Base-by-base conservation (phyloP, 2,329 filamentous ascomycete species). In the Dactylonectria estremocensis region DNA sequence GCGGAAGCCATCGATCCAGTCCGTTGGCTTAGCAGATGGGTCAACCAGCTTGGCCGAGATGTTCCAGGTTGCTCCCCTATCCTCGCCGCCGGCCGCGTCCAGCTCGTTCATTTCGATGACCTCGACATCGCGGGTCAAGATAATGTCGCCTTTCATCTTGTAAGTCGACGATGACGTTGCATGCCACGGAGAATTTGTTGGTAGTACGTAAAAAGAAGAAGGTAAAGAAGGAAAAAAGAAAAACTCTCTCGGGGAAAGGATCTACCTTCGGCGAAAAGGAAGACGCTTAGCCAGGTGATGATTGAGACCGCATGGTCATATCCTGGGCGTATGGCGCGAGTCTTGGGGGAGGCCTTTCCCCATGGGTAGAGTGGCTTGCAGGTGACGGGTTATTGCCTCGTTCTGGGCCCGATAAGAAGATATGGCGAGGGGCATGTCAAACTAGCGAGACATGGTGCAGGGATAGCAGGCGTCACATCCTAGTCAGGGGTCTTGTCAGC, bases 51-150 rank as follows among this genome's bases (percentile, higher is more conserved):
- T 56, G 33, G 53, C 53, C 9, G 53, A 40, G 53, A 56, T 22
- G 16, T 56, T 40, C 31, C 35, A 33, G n/a, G 18, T 40, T 11
- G 35, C 31, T 33, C 53, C 53, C 35, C 43, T 45, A 18, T 43
- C 40, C 2, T n/a, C 40, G 16, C 14, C 7, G 14, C 16, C 40
- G 40, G 45, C 35, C 33, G 55, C 43, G 1, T 40, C 49, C 20
- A 64, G 20, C 7, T 59, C 37, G 20, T 59, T 59, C 62, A 64
- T 64, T 55, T 64, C 62, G 55, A 64, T 53, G 40, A 64, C 62
- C 3, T 64, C 62, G 48, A 64, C 62, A 50, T 64, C 62, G 37
- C 55, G 49, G 10, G 62, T 64, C 48, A 64, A 55, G 37, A 64
- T 40, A 43, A 64, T 60, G 55, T 64, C 62, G 54, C 62, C 40